Evolutionary conservation across 768 basidiomycete species (phyloP).

Genomic region (Rhodotorula sphaerocarpa): DNA sequence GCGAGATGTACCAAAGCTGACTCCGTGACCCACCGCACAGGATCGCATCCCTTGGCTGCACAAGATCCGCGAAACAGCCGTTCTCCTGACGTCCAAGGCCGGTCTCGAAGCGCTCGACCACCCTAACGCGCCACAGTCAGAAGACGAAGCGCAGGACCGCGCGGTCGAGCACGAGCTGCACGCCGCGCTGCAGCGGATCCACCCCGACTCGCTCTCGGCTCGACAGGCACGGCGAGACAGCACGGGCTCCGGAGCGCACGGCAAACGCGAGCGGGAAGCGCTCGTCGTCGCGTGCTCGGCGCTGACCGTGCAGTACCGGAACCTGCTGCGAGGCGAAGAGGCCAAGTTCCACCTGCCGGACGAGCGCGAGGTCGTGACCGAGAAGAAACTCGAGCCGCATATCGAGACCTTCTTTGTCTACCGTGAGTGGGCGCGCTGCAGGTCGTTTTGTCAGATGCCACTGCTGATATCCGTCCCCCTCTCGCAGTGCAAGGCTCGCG

Average conservation of each 20-base stretch:
- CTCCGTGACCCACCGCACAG: no score
- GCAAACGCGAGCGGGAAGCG: constrained; percentile 44
- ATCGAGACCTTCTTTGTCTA: constrained; percentile 72
- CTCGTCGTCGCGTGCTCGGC: constrained; percentile 83
- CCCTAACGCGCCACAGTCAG: neutral
- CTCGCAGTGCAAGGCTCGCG: constrained; percentile 53
- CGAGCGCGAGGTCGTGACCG: constrained; percentile 7
- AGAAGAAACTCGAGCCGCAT: constrained; percentile 20
- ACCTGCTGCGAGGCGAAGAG: constrained; percentile 61
- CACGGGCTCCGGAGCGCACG: no score
- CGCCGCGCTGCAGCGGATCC: constrained; percentile 9
- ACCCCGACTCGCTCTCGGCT: constrained; percentile 11
- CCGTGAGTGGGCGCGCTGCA: no score
- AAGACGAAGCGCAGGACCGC: neutral
- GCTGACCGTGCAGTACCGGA: constrained; percentile 70
- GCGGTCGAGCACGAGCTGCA: constrained; percentile 14
- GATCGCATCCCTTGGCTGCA: constrained; percentile 83
- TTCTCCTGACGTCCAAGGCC: constrained; percentile 17
- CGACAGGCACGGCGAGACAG: neutral
- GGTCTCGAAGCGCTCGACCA: constrained; percentile 16
- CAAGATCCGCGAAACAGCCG: constrained; percentile 58
- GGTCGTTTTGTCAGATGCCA: no score
- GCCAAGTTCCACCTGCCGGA: constrained; percentile 32
- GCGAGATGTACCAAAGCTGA: no score
- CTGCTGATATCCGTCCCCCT: no score